These are phyloP conservation scores for Globisporangium viniferum DNA, from an alignment of 352 stramenopile genomes.

Conservation along the genomic window DNA sequence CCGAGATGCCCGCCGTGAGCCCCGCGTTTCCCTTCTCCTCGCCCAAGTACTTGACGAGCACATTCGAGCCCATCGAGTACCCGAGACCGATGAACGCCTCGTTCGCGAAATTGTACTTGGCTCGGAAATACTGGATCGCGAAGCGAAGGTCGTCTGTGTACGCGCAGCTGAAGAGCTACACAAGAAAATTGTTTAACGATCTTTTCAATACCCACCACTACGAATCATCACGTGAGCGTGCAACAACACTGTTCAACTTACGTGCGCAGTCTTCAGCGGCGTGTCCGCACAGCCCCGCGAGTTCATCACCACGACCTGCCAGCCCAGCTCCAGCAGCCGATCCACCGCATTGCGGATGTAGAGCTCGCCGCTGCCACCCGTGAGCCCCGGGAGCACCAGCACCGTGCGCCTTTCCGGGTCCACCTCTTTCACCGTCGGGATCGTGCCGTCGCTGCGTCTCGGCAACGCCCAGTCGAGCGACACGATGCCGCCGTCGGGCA, in stretches of 20 bases:
- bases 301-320: constrained; percentile 50
- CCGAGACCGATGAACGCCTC: constrained; percentile 55
- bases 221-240: no score
- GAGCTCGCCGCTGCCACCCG: constrained; percentile 62
- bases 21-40: constrained; percentile 43
- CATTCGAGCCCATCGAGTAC: constrained; percentile 78
- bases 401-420: constrained; percentile 36
- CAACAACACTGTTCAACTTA: background rate
- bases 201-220: background rate
- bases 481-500: constrained; percentile 60
- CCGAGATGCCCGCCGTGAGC: constrained; percentile 54
- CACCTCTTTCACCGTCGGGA: constrained; percentile 23
- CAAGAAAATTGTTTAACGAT: no score
- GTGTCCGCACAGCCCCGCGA: constrained; percentile 37
- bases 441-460: constrained; percentile 8
- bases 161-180: constrained; percentile 40
- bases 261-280: constrained; percentile 27
- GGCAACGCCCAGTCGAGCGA: constrained; percentile 70
- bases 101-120: constrained; percentile 38
- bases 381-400: constrained; percentile 63
- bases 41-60: constrained; percentile 77
- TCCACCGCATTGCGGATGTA: constrained; percentile 66
- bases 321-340: constrained; percentile 23
- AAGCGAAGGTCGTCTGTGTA: constrained; percentile 51
- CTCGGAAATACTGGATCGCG: constrained; percentile 37